Evolutionary conservation across 2,329 filamentous ascomycete species (phyloP), one percentile per base, ranked within the genome.

Genomic region (Fusarium brachygibbosum): DNA sequence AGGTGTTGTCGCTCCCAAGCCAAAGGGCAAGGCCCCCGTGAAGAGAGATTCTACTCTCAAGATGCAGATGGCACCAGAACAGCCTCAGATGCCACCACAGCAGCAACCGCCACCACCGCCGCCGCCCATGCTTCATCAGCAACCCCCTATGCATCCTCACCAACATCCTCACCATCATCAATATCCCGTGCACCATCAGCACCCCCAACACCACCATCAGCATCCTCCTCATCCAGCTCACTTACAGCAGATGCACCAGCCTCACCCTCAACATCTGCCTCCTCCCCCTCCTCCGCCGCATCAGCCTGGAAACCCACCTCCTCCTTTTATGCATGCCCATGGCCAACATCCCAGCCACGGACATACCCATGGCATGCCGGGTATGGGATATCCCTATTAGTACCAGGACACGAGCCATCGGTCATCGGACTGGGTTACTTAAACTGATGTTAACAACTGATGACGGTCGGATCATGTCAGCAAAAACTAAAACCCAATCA

Each of bases 1-100:
- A n/a, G 79, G 79, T 37, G 65, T 73, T 34, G 77, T 78, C 35
- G 76, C 78, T 13, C 79, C 79, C n/a, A 81, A 81, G 65, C 78
- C 76, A 31, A 81, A 81, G 73, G 72, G 63, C 46, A 79, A 80
- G 64, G 61, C 75, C 25, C 67, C 72, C 6, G 58, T 68, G 35
- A 81, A 80, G 69, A 80, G 79, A 67, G 78, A 79, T 19, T 60
- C 67, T 37, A 55, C 71, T 38, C 53, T 74, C 49, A 76, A 75
- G 44, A 64, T 66, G 46, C 74, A 74, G 17, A 63, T 68, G 52
- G 71, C 69, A 29, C 64, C 65, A 19, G 67, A 71, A 9, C 65
- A 57, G 16, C 65, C 66, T 11, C 68, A 66, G 14, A 58, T 63
- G 32, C 65, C 58, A 19, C 68, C 58, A 11, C 66, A 61, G 9